These are phyloP conservation scores for Trichosporon sp. DNA, from an alignment of 1,284 basidiomycete genomes.

Conservation along the genomic window DNA sequence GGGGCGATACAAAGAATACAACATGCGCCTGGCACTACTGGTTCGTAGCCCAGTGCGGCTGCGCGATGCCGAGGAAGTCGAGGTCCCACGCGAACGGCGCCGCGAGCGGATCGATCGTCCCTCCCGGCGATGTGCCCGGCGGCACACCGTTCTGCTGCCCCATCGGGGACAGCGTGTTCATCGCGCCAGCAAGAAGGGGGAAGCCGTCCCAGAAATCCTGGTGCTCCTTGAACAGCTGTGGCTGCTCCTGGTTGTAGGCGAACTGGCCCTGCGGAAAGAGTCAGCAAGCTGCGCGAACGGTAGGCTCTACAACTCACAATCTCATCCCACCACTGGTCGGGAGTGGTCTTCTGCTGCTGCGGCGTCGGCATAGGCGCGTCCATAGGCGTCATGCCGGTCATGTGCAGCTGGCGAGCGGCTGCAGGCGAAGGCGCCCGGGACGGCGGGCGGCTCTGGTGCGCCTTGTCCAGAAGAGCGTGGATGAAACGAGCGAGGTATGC, in stretches of 20 bases:
- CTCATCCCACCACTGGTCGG: constrained; percentile 24
- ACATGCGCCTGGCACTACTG: background rate
- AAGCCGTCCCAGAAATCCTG: constrained; percentile 25
- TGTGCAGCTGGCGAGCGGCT: background rate
- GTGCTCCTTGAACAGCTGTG: constrained; percentile 18
- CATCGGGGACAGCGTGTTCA: constrained; percentile 14
- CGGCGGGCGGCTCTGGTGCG: constrained; percentile 18
- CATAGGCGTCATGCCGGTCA: constrained; percentile 1
- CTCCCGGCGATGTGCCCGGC: background rate
- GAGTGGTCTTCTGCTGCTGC: constrained; percentile 15
- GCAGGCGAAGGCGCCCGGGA: constrained; percentile 12
- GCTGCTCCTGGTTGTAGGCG: constrained; percentile 18
- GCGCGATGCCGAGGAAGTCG: constrained; percentile 12
- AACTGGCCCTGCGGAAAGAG: constrained; percentile 16
- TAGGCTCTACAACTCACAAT: constrained; percentile 7
- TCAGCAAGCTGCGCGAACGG: background rate
- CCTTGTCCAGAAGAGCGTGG: constrained; percentile 23
- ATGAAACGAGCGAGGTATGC: constrained; percentile 24
- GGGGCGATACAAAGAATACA: background rate
- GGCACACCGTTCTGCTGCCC: constrained; percentile 2
- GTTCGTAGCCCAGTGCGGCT: background rate
- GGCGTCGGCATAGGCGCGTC: constrained; percentile 1
- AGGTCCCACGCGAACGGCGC: constrained; percentile 13
- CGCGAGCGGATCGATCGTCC: background rate
- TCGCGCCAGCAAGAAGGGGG: constrained; percentile 20